phyloP scores from a whole-genome alignment of 352 stramenopile genomes.

The Phytophthora quininea region DNA sequence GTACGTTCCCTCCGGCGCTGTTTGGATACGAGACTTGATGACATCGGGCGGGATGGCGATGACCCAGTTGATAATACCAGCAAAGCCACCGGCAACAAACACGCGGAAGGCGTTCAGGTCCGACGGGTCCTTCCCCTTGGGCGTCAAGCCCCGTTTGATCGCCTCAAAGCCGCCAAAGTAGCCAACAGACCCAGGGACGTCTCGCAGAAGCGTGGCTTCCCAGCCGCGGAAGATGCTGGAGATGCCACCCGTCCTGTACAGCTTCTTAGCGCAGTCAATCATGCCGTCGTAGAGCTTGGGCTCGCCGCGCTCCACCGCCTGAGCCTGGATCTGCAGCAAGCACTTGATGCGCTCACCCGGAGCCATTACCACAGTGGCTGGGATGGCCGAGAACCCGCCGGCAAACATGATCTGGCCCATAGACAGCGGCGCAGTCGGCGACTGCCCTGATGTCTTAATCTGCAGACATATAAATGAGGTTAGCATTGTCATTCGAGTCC shows the following conservation, averaged over 20 bases:
- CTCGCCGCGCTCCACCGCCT: constrained; percentile 78
- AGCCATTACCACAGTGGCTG: constrained; percentile 92
- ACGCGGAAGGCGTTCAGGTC: constrained; percentile 90
- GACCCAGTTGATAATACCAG: constrained; percentile 94
- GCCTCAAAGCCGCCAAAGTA: constrained; percentile 96
- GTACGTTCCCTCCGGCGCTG: constrained; percentile 95
- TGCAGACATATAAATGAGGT: constrained; percentile 29
- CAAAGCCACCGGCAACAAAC: constrained; percentile 94
- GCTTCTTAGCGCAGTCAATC: constrained; percentile 93
- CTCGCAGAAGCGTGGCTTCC: constrained; percentile 93
- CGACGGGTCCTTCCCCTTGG: constrained; percentile 78
- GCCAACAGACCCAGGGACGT: constrained; percentile 93
- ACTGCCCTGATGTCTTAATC: constrained; percentile 69
- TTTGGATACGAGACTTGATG: constrained; percentile 97
- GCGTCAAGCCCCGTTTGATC: constrained; percentile 90
- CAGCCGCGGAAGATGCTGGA: constrained; percentile 95
- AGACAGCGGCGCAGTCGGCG: constrained; percentile 62
- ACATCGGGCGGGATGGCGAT: constrained; percentile 96
- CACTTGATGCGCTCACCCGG: constrained; percentile 98
- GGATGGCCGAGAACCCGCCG: constrained; percentile 90
- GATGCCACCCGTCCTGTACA: constrained; percentile 93
- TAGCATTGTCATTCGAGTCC: neutral
- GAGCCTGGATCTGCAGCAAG: constrained; percentile 92
- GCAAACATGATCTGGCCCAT: constrained; percentile 91
- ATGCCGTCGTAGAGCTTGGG: constrained; percentile 94